Evolutionary conservation across 2,329 filamentous ascomycete species (phyloP).

Genomic region (Epichloe gansuensis): DNA sequence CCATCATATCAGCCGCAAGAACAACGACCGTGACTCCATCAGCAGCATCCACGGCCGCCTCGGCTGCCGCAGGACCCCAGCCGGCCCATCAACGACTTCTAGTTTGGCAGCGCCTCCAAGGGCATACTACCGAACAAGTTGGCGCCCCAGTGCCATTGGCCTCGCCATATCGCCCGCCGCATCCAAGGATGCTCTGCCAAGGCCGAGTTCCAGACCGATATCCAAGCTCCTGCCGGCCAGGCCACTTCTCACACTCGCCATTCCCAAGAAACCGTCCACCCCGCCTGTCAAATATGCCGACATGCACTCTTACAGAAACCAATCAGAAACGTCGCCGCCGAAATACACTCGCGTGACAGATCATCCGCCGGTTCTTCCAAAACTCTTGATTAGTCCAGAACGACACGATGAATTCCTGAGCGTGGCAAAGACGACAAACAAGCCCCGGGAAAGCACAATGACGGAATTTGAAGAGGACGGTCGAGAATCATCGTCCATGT

Average conservation of each 20-base stretch:
- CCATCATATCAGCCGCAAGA: not conserved
- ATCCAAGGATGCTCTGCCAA: slow-evolving; percentile 12
- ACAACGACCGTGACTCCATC: not conserved
- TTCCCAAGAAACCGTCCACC: not conserved
- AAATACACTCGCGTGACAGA: slow-evolving; percentile 8
- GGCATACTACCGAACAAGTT: slow-evolving; percentile 18
- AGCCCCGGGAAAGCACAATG: slow-evolving; percentile 30
- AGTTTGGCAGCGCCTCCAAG: slow-evolving; percentile 7
- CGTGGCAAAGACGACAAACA: not conserved
- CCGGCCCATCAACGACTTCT: slow-evolving; percentile 2
- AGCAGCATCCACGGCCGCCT: not conserved
- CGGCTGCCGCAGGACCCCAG: not conserved
- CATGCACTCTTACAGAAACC: not conserved
- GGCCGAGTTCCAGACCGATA: slow-evolving; percentile 18
- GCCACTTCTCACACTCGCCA: slow-evolving; percentile 26
- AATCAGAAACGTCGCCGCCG: slow-evolving; percentile 6
- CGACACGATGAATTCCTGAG: not conserved
- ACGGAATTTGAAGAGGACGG: slow-evolving; percentile 43
- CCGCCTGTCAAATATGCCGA: not conserved
- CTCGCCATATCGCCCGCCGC: slow-evolving; percentile 29
- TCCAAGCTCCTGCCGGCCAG: slow-evolving; percentile 35
- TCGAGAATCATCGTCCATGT: slow-evolving; percentile 18
- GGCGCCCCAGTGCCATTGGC: slow-evolving; percentile 28
- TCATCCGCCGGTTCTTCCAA: slow-evolving; percentile 15
- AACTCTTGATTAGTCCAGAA: slow-evolving; percentile 17